Evolutionary conservation across 2,329 filamentous ascomycete genomes (phyloP), one percentile per base, ranked within the genome.

Genomic region (Cryphonectria naterciae): DNA sequence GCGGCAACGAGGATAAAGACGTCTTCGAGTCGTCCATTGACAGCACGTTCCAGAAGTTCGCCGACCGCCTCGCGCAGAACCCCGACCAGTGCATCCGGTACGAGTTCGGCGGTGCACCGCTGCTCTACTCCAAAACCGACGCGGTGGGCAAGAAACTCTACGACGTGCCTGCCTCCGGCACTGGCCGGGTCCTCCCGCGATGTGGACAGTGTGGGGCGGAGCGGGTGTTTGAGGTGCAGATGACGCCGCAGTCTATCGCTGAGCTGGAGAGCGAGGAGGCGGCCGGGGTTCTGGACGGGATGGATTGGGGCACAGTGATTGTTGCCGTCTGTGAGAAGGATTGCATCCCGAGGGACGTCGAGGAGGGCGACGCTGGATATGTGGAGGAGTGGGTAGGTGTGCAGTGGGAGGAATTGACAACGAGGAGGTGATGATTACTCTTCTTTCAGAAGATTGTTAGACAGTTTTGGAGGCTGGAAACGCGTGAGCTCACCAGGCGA

Each of bases 221-320:
- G 65, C 89, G 95, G 73, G 89, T 92, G 19, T 98, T 98, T 79
- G 96, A 99, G 85, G 85, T 97, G 71, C 96, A 99, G 85, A 84
- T 99, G 74, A 95, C 92, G 75, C 96, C 96, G 56, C 92, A 97
- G 78, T 91, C 94, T 3, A 99, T 99, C 76, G 89, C 90, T 7
- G 71, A 73, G 71, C 49, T 73, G 46, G 71, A 73, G 41, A 92
- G 98, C 68, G 96, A 98, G 83, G 90, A 87, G 1, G 92, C 95
- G 58, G 90, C 92, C 70, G 80, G 90, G 75, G 88, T 87, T 54
- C 77, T 91, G 28, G 87, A 97, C 84, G 96, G 95, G 0, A 99
- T 99, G 96, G 96, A 99, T 77, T 99, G 96, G 96, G 95, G 95
- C 0, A 98, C 94, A 0, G 87, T 99, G 11, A 89, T 99, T 70